phyloP scores from a whole-genome alignment of 139 green algal species.

The Raphidocelis subcapitata region DNA sequence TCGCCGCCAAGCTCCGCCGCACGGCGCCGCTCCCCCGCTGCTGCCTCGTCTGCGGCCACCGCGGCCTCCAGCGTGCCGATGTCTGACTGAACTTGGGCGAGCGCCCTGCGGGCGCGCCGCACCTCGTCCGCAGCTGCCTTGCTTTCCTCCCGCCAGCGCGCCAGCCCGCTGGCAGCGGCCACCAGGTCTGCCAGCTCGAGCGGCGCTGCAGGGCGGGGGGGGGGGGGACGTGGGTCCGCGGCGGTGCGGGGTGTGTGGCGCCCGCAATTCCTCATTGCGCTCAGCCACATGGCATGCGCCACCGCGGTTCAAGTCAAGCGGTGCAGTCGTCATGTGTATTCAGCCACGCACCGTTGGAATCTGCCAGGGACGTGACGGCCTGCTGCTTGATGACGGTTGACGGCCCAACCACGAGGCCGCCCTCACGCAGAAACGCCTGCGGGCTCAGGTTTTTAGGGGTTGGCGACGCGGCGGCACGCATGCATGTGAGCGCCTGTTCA shows the following conservation, averaged over 20 bases:
- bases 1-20: no score
- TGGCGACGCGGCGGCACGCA: no score
- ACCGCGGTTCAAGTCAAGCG: background rate
- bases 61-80: conserved; percentile 19
- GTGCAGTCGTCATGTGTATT: background rate
- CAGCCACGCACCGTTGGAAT: conserved; percentile 37
- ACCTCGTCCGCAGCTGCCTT: conserved; percentile 35
- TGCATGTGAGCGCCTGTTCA: no score
- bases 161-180: conserved; percentile 42
- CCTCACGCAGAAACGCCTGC: conserved; percentile 36
- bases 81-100: conserved; percentile 28
- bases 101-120: conserved; percentile 22
- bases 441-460: background rate
- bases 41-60: conserved; percentile 10
- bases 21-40: background rate
- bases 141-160: conserved; percentile 39
- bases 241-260: background rate
- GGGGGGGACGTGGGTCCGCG: background rate
- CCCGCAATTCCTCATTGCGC: background rate
- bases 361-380: conserved; percentile 38
- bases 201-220: conserved; percentile 16
- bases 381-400: conserved; percentile 46
- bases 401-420: conserved; percentile 33
- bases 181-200: conserved; percentile 34
- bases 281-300: background rate